These are phyloP conservation scores for Mycena haematopus DNA, from an alignment of 768 basidiomycete species.

Conservation along the genomic window DNA sequence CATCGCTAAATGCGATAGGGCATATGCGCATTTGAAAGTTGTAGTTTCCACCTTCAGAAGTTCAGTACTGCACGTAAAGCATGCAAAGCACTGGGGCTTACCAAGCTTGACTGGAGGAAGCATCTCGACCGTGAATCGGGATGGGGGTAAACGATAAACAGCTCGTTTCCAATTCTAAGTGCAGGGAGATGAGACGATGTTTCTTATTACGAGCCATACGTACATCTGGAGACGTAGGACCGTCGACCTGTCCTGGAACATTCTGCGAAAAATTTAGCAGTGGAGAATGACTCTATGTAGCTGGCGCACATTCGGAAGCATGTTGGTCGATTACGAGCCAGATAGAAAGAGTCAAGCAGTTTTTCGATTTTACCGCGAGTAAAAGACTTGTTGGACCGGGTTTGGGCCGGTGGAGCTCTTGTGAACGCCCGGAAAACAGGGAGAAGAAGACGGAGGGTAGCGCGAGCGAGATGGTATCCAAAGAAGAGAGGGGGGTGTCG, in stretches of 20 bases:
- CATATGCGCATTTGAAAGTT: constrained; percentile 69
- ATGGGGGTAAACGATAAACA: constrained; percentile 64
- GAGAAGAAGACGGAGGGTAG: constrained; percentile 10
- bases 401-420: constrained; percentile 3
- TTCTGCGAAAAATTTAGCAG: constrained; percentile 24
- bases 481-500: constrained; percentile 18
- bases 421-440: neutral
- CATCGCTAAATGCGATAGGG: constrained; percentile 47
- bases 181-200: neutral
- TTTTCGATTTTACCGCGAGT: constrained; percentile 4
- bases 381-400: constrained; percentile 2
- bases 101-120: constrained; percentile 65
- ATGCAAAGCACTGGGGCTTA: constrained; percentile 33
- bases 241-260: constrained; percentile 33
- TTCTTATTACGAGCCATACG: neutral
- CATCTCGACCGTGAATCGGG: constrained; percentile 63
- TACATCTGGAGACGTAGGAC: constrained; percentile 36
- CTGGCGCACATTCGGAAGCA: constrained; percentile 18
- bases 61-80: neutral
- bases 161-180: constrained; percentile 66
- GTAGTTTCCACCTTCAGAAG: constrained; percentile 54
- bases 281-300: neutral
- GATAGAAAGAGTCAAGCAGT: neutral
- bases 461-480: neutral
- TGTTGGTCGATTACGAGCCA: neutral